Base-by-base conservation (phyloP, 2,329 filamentous ascomycete species). In the Emydomyces testavorans region DNA sequence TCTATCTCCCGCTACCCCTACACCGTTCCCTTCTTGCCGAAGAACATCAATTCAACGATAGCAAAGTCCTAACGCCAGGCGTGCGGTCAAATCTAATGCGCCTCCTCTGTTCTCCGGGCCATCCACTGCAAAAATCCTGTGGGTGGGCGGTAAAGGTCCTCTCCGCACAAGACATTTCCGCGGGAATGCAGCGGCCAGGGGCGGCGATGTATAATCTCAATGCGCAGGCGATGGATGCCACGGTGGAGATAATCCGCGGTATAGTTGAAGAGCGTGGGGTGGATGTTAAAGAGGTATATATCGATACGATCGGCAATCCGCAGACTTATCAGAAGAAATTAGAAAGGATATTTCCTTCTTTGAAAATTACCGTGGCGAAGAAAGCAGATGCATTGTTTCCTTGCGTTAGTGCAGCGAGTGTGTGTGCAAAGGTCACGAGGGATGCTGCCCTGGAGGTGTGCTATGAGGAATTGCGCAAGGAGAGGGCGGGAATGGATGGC, bases 351-450 rank as follows among this genome's bases (percentile, higher is more conserved):
- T 96, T 96, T 64, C 90, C 92, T 1, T 82, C 80, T 0, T 68
- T 80, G 34, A 77, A 75, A 52, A 78, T 90, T 57, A 87, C 80
- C 1, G 85, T 90, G 29, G 83, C 83, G 23, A 89, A 89, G 62
- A 96, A 96, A 71, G 90, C 92, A 2, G 90, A 98, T 63, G 87
- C 83, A 51, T 64, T 96, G 41, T 96, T 90, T 64, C 88, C 92
- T 1, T 90, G 83, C 62, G 92, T 96, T 46, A 93, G 85, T 58
- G 92, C 90, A 26, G 90, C 92, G 5, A 92, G 85, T 53, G 88
- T 98, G 2, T 93, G 85, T 64, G 92, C 92, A 46, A 98, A 98
- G 66, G 92, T 98, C 24, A 96, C 92, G 10, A 75, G 92, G 54
- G 92, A 98, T 67, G 84, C 83, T 1, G 88, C 88, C 4, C 74